Conservation (phyloP, 306 rosid genomes). For the Trichosanthes truncata region DNA sequence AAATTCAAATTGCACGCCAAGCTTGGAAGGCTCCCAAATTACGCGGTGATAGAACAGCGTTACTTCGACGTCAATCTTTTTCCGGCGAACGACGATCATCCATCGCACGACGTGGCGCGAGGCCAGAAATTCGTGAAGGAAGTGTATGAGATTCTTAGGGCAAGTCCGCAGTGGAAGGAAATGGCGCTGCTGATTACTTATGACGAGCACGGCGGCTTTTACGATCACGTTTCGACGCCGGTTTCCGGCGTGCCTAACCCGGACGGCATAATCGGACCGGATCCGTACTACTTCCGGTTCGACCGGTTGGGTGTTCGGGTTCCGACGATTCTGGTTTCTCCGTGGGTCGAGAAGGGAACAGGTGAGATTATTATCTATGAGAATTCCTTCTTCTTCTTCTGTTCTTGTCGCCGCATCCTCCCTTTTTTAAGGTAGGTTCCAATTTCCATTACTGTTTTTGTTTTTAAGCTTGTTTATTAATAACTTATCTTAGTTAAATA, state of each 20-base stretch:
- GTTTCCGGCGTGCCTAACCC: constrained; percentile 73
- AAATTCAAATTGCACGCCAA: constrained; percentile 59
- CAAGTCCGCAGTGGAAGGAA: constrained; percentile 92
- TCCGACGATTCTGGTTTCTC: constrained; percentile 71
- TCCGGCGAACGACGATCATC: constrained; percentile 93
- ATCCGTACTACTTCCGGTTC: constrained; percentile 70
- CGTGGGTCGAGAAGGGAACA: constrained; percentile 82
- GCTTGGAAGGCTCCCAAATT: constrained; percentile 72
- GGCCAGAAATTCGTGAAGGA: constrained; percentile 91
- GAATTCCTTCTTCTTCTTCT: background rate
- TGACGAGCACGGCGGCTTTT: constrained; percentile 95
- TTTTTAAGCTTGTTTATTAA: background rate
- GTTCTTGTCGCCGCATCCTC: background rate
- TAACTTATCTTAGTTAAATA: background rate
- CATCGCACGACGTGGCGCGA: constrained; percentile 81
- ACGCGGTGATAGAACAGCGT: constrained; percentile 79
- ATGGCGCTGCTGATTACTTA: constrained; percentile 77
- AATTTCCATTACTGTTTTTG: background rate
- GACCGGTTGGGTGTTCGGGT: constrained; percentile 86
- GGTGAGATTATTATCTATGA: constrained; percentile 32
- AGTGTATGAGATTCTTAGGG: constrained; percentile 71
- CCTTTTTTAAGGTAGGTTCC: background rate
- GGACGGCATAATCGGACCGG: constrained; percentile 69
- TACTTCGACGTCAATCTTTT: constrained; percentile 54
- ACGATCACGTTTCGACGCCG: constrained; percentile 88